Evolutionary conservation across 75 land plant genomes (phyloP).

Genomic region (Larix kaempferi): DNA sequence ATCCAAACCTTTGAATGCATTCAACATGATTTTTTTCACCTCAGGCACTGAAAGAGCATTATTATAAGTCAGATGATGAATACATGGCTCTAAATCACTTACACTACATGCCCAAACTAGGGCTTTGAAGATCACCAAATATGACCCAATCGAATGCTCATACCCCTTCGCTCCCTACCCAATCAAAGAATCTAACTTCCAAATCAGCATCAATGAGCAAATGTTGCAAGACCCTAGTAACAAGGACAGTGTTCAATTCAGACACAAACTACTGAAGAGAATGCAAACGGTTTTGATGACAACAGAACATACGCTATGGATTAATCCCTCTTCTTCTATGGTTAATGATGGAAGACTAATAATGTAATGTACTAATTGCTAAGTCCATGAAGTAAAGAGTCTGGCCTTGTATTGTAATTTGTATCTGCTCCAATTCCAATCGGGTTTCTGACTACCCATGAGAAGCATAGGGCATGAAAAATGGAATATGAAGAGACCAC

Average conservation of each 20-base stretch:
- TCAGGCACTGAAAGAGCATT: neutral
- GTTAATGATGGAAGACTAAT: neutral
- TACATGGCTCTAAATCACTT: neutral
- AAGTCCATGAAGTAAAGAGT: neutral
- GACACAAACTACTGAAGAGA: neutral
- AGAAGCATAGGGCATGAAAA: no score
- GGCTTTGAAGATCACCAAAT: slow-evolving; percentile 2
- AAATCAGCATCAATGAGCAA: slow-evolving; percentile 1
- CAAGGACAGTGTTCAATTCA: neutral
- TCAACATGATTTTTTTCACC: slow-evolving; percentile 1
- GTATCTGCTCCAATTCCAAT: no score
- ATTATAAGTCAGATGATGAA: neutral
- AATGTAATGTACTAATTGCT: neutral
- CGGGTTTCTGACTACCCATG: neutral
- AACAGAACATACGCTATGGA: neutral
- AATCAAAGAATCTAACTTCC: neutral
- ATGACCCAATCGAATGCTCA: slow-evolving; percentile 4
- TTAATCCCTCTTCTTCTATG: slow-evolving; percentile 7
- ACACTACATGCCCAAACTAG: slow-evolving; percentile 7
- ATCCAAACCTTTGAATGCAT: slow-evolving; percentile 8
- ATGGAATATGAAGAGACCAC: no score
- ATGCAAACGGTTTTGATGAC: neutral
- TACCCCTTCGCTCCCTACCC: neutral
- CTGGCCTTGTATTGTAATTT: neutral
- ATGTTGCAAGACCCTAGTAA: slow-evolving; percentile 8